phyloP scores from a whole-genome alignment of 2,329 filamentous ascomycete species.

The Drechslera avenae region DNA sequence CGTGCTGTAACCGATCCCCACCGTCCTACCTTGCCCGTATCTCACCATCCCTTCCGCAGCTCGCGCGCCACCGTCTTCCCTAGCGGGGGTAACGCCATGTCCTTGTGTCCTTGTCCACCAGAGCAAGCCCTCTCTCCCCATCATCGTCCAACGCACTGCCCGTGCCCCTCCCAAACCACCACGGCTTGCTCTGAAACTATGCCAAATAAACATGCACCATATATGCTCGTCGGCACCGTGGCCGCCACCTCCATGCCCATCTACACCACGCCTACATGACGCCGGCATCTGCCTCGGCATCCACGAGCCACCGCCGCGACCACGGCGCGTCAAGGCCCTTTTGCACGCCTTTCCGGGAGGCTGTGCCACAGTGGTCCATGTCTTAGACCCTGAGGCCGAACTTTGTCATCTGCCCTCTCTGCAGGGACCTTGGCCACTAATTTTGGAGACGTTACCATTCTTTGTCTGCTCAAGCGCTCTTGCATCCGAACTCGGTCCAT shows the following conservation, averaged over 20 bases:
- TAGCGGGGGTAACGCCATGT: slow-evolving; percentile 41
- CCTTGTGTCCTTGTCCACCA: slow-evolving; percentile 26
- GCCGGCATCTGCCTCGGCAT: slow-evolving; percentile 7
- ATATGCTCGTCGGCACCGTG: background rate
- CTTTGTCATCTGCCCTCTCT: slow-evolving; percentile 43
- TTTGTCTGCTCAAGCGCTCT: slow-evolving; percentile 12
- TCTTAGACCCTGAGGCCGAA: slow-evolving; percentile 39
- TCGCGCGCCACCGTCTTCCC: slow-evolving; percentile 39
- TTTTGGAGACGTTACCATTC: slow-evolving; percentile 16
- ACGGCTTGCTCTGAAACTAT: slow-evolving; percentile 13
- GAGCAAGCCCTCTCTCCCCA: slow-evolving; percentile 14
- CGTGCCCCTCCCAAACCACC: slow-evolving; percentile 8
- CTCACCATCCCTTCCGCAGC: slow-evolving; percentile 45
- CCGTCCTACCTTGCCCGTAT: slow-evolving; percentile 41
- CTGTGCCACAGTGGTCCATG: slow-evolving; percentile 39
- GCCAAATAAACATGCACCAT: slow-evolving; percentile 1
- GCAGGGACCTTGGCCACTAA: slow-evolving; percentile 37
- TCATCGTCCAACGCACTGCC: too few relatives aligned
- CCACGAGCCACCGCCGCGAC: background rate
- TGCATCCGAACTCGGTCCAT: slow-evolving; percentile 11
- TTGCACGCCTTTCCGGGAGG: slow-evolving; percentile 34
- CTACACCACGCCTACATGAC: background rate
- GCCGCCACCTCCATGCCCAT: background rate
- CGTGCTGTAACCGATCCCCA: slow-evolving; percentile 43
- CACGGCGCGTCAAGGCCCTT: slow-evolving; percentile 15